Evolutionary conservation across 1,284 basidiomycete species (phyloP), one percentile per base, ranked within the genome.

Genomic region (Trichosporon sp.): DNA sequence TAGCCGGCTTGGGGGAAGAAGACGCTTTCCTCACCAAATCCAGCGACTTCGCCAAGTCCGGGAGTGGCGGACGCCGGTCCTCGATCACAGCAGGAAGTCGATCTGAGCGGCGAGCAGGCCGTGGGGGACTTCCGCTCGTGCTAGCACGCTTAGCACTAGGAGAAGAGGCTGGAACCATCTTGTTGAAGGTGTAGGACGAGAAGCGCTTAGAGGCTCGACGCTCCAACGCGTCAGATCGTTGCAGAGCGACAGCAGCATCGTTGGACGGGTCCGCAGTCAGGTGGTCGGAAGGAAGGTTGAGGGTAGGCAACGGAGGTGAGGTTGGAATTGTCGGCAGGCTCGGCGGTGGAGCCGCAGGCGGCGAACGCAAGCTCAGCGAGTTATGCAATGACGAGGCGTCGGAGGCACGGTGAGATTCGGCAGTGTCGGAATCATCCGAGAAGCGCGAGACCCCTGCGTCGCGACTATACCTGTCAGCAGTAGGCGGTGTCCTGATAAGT

Each of bases 171-270:
- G 93, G 81, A 0, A 81, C 91, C 89, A 99, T 96, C 84, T 96
- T 97, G 74, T 92, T 91, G 77, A 98, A 92, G 65, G 95, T 93
- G 80, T 97, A 99, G 0, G 92, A 92, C 67, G 95, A 98, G 84
- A 96, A 99, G 0, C 96, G 91, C 80, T 98, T 98, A 29, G 93
- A 95, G 3, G 96, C 96, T 51, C 96, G 87, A 11, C 96, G 89
- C 78, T 96, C 93, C 21, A 98, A 87, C 0, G 90, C 88, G 74
- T 97, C 95, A 56, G 89, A 89, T 73, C 90, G 89, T 81, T 95
- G 92, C 53, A 99, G 86, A 0, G 91, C 56, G 18, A 65, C 56
- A 13, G 63, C 70, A 31, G 67, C 65, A 53, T 66, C 65, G 56
- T 66, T 60, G n/a, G 62, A 23, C 11, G 38, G n/a, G 34, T 18